Percentiles rank a stretch among this genome's conserved stretches.
Evolutionary conservation across 441 rosid genomes (phyloP).

Genomic region (Mallotus japonicus): DNA sequence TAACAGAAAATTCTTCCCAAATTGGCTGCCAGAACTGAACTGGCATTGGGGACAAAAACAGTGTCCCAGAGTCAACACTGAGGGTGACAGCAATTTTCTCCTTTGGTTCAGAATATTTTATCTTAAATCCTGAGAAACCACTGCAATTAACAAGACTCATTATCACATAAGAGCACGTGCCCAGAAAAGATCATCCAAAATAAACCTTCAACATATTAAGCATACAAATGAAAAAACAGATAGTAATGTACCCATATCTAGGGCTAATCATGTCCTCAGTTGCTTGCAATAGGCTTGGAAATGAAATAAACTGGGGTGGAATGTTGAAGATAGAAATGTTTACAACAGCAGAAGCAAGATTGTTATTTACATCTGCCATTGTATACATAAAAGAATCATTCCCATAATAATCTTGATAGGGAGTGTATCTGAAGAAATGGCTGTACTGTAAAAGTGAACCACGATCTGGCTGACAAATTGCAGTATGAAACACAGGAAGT

Average conservation of each 20-base stretch:
- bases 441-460: constrained; percentile 78
- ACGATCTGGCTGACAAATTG: constrained; percentile 57
- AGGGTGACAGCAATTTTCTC: constrained; percentile 71
- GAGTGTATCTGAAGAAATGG: constrained; percentile 71
- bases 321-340: constrained; percentile 55
- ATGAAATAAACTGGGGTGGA: constrained; percentile 76
- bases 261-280: constrained; percentile 74
- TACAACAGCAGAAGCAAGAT: constrained; percentile 59
- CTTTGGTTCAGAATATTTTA: constrained; percentile 56
- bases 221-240: not conserved
- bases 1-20: constrained; percentile 45
- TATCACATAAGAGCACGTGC: not conserved
- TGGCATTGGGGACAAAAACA: constrained; percentile 54
- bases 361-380: constrained; percentile 63
- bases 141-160: constrained; percentile 34
- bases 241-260: constrained; percentile 48
- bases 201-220: constrained; percentile 7
- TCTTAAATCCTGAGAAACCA: constrained; percentile 68
- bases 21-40: constrained; percentile 66
- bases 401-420: constrained; percentile 62
- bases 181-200: constrained; percentile 2
- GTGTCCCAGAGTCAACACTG: constrained; percentile 51
- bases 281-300: constrained; percentile 63
- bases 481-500: constrained; percentile 1
- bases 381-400: constrained; percentile 66